These are phyloP conservation scores for Chaetomiaceae sp. DNA, from an alignment of 2,329 filamentous ascomycete genomes.

Conservation along the genomic window DNA sequence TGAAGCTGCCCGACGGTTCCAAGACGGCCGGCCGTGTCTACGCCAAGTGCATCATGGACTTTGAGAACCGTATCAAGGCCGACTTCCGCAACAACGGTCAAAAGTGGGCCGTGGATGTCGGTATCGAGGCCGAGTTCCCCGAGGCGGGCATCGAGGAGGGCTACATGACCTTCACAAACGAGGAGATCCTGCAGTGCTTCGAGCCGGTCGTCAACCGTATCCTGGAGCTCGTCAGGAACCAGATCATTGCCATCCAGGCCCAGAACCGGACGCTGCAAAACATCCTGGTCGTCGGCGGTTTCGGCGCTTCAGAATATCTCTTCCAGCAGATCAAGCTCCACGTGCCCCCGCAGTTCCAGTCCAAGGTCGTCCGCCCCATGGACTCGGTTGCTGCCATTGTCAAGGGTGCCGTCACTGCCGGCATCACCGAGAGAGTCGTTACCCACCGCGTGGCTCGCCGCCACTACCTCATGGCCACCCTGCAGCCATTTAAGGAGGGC, in stretches of 20 bases:
- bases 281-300: constrained; percentile 94
- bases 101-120: constrained; percentile 98
- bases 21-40: constrained; percentile 98
- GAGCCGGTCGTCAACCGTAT: constrained; percentile 98
- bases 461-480: constrained; percentile 98
- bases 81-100: constrained; percentile 99
- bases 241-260: constrained; percentile 98
- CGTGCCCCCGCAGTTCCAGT: constrained; percentile 95
- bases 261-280: constrained; percentile 94
- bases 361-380: constrained; percentile 97
- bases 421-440: constrained; percentile 94
- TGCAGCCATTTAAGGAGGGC: constrained; percentile 98
- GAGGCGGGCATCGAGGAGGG: constrained; percentile 98
- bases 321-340: constrained; percentile 99
- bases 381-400: constrained; percentile 98
- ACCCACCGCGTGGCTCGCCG: constrained; percentile 95
- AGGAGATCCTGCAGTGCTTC: constrained; percentile 98
- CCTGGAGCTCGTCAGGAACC: constrained; percentile 90
- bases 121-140: constrained; percentile 96
- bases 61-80: constrained; percentile 98
- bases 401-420: constrained; percentile 95
- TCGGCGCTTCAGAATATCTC: constrained; percentile 96
- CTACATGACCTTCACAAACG: constrained; percentile 99
- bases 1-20: constrained; percentile 96
- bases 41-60: constrained; percentile 99